phyloP scores from a whole-genome alignment of 2,329 filamentous ascomycete genomes.

The Xylariaceae sp. region DNA sequence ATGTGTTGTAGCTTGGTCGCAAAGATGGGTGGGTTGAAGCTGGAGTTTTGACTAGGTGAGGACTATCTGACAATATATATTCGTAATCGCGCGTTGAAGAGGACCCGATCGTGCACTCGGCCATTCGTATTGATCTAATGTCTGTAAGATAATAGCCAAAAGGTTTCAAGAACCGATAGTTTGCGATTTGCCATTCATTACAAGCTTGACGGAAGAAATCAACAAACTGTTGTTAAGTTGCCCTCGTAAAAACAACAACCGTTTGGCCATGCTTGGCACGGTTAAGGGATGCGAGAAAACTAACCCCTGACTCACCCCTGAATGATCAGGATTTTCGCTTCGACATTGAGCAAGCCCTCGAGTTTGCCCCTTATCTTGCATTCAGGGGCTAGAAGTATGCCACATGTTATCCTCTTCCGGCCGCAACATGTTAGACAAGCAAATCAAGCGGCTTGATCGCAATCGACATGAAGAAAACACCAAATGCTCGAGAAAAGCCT shows the following conservation, averaged over 20 bases:
- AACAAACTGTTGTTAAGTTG: not conserved
- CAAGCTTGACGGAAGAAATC: not conserved
- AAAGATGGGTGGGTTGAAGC: not conserved
- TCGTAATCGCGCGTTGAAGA: not conserved
- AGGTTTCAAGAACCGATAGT: too few species aligned
- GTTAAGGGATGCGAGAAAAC: not conserved
- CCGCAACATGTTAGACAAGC: not conserved
- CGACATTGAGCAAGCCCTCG: too few species aligned
- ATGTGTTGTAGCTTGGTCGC: too few species aligned
- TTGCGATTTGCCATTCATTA: not conserved
- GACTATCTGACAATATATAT: not conserved
- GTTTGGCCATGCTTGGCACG: not conserved
- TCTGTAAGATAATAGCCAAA: too few species aligned
- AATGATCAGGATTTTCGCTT: too few species aligned
- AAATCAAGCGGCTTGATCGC: not conserved
- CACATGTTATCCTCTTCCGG: not conserved
- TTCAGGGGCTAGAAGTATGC: not conserved
- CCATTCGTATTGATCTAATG: too few species aligned
- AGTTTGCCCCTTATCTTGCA: not conserved
- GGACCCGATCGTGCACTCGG: too few species aligned
- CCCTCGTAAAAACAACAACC: not conserved
- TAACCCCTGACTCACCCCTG: not conserved
- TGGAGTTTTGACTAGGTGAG: not conserved
- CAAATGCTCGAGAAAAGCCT: not conserved
- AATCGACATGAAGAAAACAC: not conserved